Conservation (phyloP, 306 rosid species). For the Pachyrhizus erosus region DNA sequence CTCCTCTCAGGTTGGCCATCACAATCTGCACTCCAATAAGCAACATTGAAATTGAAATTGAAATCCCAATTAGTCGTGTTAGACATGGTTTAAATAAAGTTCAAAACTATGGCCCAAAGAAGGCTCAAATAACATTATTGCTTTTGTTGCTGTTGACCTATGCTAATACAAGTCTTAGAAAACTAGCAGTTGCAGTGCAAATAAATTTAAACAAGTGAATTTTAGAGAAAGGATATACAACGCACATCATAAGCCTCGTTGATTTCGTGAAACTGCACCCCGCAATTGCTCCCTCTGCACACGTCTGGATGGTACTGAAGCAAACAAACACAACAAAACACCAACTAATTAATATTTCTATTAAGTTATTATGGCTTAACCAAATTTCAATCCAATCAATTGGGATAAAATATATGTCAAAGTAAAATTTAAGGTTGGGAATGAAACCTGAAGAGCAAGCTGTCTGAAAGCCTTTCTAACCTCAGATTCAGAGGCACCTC, state of each 20-base stretch:
- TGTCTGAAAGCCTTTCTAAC: conserved; percentile 84
- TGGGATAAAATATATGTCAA: too few species aligned
- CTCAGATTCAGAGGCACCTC: conserved; percentile 83
- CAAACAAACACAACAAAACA: conserved; percentile 14
- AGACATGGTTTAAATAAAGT: not conserved
- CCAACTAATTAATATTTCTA: conserved; percentile 1
- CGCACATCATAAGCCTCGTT: conserved; percentile 92
- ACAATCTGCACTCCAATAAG: conserved; percentile 53
- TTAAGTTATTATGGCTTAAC: not conserved
- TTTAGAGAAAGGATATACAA: not conserved
- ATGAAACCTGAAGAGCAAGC: conserved; percentile 82
- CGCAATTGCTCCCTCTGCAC: conserved; percentile 77
- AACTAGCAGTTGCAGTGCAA: too few species aligned
- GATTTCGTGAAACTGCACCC: conserved; percentile 82
- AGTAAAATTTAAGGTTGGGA: not conserved
- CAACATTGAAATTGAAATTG: not conserved
- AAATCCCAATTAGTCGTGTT: not conserved
- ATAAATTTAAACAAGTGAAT: not conserved
- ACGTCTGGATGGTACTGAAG: conserved; percentile 96
- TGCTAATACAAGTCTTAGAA: too few species aligned
- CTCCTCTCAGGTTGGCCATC: conserved; percentile 74
- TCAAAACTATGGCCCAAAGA: conserved; percentile 2
- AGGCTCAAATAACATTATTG: not conserved
- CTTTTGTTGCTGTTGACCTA: not conserved
- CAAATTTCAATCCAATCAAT: not conserved